Conservation (phyloP, 441 rosid species). For the Pelargonium citronellum region DNA sequence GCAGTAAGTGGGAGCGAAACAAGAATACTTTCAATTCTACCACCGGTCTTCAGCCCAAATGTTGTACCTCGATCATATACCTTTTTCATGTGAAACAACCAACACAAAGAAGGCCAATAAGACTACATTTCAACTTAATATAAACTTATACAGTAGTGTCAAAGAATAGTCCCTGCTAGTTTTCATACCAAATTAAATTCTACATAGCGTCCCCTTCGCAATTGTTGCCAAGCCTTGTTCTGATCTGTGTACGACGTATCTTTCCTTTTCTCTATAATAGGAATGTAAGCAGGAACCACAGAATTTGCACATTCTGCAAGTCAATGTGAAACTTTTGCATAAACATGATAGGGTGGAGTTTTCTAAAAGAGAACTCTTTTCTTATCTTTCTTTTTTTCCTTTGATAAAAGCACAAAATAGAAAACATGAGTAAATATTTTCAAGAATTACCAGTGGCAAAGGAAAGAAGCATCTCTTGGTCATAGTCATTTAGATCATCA, state of each 20-base stretch:
- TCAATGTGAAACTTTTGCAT: background rate
- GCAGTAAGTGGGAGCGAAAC: slow-evolving; percentile 87
- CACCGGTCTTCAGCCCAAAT: slow-evolving; percentile 94
- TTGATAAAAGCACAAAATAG: slow-evolving; percentile 9
- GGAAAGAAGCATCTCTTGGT: slow-evolving; percentile 90
- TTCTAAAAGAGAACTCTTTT: background rate
- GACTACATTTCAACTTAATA: background rate
- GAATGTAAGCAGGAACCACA: slow-evolving; percentile 86
- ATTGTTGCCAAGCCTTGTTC: slow-evolving; percentile 92
- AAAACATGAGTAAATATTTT: slow-evolving; percentile 6
- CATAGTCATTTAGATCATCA: slow-evolving; percentile 84
- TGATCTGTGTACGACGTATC: slow-evolving; percentile 62
- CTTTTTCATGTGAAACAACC: slow-evolving; percentile 27
- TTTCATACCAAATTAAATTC: slow-evolving; percentile 84
- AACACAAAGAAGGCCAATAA: background rate
- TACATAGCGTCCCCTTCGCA: slow-evolving; percentile 88
- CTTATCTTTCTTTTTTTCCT: slow-evolving; percentile 1
- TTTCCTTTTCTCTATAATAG: slow-evolving; percentile 78
- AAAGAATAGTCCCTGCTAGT: slow-evolving; percentile 4
- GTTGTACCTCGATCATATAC: slow-evolving; percentile 96
- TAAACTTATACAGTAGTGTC: background rate
- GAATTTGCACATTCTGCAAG: slow-evolving; percentile 84
- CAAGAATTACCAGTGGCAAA: slow-evolving; percentile 71
- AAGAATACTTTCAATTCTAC: slow-evolving; percentile 91
- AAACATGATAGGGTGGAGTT: background rate